Evolutionary conservation across 2,329 filamentous ascomycete genomes (phyloP).

Genomic region (Botrytis cinerea): DNA sequence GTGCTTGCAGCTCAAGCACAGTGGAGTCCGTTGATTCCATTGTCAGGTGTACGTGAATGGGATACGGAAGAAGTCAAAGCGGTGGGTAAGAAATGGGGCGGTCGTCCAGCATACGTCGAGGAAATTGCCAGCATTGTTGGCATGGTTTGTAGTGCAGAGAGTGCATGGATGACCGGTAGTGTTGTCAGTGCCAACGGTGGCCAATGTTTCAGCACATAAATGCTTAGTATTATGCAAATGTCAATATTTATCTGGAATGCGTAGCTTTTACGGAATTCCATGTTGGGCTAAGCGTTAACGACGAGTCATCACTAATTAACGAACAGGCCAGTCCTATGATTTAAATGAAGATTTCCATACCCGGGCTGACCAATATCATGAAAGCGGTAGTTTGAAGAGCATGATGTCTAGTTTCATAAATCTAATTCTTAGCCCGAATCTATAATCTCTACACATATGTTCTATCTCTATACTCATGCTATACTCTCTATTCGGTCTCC

Average conservation of each 20-base stretch:
- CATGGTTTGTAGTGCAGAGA: slow-evolving; percentile 27
- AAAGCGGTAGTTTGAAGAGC: not conserved
- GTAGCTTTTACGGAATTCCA: not conserved
- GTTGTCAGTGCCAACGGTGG: slow-evolving; percentile 27
- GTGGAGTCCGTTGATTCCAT: slow-evolving; percentile 24
- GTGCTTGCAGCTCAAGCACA: slow-evolving; percentile 26
- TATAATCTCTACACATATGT: not conserved
- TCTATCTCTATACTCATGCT: not conserved
- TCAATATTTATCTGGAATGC: not conserved
- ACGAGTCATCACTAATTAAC: not conserved
- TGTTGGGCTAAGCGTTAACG: not conserved
- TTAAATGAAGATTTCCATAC: not conserved
- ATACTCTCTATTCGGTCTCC: no score
- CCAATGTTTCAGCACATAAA: slow-evolving; percentile 23
- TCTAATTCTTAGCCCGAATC: not conserved
- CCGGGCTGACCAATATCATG: no score
- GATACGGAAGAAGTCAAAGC: slow-evolving; percentile 26
- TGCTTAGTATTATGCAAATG: not conserved
- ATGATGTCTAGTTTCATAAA: not conserved
- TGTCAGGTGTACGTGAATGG: slow-evolving; percentile 25
- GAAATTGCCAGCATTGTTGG: slow-evolving; percentile 26
- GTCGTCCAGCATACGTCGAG: slow-evolving; percentile 24
- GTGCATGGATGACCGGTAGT: slow-evolving; percentile 26
- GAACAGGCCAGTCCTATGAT: not conserved
- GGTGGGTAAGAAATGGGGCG: slow-evolving; percentile 23